Evolutionary conservation across 2,329 filamentous ascomycete genomes (phyloP).

Genomic region (Colletotrichum theobromicola): DNA sequence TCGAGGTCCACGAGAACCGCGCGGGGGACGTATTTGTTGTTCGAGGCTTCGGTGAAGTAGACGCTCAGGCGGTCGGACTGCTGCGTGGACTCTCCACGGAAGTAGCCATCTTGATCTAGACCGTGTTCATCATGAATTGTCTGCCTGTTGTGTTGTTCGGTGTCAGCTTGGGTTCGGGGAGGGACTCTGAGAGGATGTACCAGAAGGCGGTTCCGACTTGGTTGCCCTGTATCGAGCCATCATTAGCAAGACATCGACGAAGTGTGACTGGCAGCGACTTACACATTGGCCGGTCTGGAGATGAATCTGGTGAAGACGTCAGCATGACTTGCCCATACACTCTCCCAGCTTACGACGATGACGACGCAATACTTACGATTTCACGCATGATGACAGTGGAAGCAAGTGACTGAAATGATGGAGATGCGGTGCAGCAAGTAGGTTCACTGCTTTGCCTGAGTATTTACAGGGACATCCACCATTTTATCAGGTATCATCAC

Average conservation of each 20-base stretch:
- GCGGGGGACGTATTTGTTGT: conserved; percentile 99
- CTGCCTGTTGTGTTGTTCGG: conserved; percentile 58
- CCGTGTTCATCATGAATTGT: conserved; percentile 90
- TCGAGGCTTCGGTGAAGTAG: conserved; percentile 87
- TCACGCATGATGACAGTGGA: conserved; percentile 62
- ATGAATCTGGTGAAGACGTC: conserved; percentile 80
- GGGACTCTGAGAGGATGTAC: conserved; percentile 52
- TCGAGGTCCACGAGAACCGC: conserved; percentile 99
- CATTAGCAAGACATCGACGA: not conserved
- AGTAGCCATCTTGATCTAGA: conserved; percentile 94
- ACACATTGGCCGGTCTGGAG: conserved; percentile 99
- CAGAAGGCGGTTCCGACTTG: conserved; percentile 99
- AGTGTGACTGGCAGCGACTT: conserved; percentile 27
- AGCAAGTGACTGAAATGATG: not conserved
- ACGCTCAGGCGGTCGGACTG: conserved; percentile 99
- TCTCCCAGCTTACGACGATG: not conserved
- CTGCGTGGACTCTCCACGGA: conserved; percentile 96
- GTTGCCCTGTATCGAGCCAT: conserved; percentile 75
- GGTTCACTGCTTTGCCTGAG: not conserved
- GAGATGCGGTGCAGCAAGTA: not conserved
- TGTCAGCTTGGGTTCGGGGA: conserved; percentile 38
- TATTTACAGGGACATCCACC: not conserved
- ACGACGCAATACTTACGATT: conserved; percentile 53
- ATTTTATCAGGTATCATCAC: not conserved
- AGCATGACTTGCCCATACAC: conserved; percentile 44